A percentile compares a stretch with the other conserved stretches of the same genome.
phyloP scores from a whole-genome alignment of 495 filamentous ascomycete species.

The Penicillium riverlandense region DNA sequence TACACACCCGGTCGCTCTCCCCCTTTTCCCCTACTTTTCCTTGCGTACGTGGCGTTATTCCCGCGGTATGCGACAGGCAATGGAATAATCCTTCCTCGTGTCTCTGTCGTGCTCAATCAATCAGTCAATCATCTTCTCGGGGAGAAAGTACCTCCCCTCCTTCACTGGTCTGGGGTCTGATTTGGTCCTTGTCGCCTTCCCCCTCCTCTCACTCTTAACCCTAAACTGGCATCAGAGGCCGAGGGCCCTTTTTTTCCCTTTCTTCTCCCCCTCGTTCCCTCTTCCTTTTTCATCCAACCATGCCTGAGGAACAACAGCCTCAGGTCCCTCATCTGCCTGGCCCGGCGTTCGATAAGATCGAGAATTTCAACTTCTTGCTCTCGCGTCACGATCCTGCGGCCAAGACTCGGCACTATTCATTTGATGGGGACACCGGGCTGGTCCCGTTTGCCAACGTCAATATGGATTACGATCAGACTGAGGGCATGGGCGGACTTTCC shows the following conservation, averaged over 20 bases:
- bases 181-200: neutral
- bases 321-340: conserved; percentile 12
- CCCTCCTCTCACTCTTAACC: neutral
- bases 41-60: conserved; percentile 19
- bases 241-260: neutral
- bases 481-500: conserved; percentile 40
- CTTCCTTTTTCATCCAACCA: conserved; percentile 15
- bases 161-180: conserved; percentile 19
- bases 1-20: neutral
- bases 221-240: neutral
- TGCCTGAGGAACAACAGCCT: conserved; percentile 31
- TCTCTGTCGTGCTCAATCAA: neutral
- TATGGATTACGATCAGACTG: conserved; percentile 42
- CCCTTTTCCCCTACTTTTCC: conserved; percentile 1
- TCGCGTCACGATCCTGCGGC: conserved; percentile 31
- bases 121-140: too few species aligned
- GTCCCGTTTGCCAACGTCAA: conserved; percentile 29
- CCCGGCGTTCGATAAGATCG: conserved; percentile 31
- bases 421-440: conserved; percentile 35
- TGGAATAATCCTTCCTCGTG: neutral
- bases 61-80: conserved; percentile 18
- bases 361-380: conserved; percentile 39
- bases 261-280: neutral
- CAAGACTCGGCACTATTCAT: conserved; percentile 36
- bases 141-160: too few species aligned